Evolutionary conservation across 2,329 filamentous ascomycete genomes (phyloP).

Genomic region (Raffaelea albimanens): DNA sequence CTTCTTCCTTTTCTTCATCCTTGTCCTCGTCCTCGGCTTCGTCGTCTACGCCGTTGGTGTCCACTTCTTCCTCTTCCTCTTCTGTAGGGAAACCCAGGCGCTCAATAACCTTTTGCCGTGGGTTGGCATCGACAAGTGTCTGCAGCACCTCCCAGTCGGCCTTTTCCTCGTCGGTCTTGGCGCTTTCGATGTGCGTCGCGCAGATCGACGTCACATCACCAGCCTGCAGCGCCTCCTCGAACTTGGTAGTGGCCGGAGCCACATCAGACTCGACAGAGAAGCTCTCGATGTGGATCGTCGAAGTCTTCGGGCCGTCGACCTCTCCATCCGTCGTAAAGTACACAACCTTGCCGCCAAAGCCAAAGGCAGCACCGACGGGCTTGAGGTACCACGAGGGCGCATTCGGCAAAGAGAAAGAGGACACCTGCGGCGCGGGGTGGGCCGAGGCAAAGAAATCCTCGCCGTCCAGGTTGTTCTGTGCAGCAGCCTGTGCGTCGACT

Average conservation of each 20-base stretch:
- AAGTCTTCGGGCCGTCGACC: conserved; percentile 56
- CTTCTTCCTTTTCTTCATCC: conserved; percentile 14
- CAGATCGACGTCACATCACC: conserved; percentile 75
- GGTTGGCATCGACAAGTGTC: conserved; percentile 74
- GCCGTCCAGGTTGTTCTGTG: conserved; percentile 66
- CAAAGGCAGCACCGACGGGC: conserved; percentile 80
- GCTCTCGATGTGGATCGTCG: conserved; percentile 74
- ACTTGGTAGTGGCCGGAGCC: conserved; percentile 73
- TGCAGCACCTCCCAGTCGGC: conserved; percentile 94
- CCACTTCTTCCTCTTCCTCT: conserved; percentile 34
- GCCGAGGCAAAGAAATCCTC: conserved; percentile 96
- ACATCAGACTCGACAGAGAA: conserved; percentile 83
- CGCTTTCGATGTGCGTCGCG: conserved; percentile 63
- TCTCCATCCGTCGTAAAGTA: conserved; percentile 52
- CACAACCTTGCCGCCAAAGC: conserved; percentile 88
- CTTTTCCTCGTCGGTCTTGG: conserved; percentile 82
- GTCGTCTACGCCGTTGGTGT: conserved; percentile 19
- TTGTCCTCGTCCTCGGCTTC: conserved; percentile 13
- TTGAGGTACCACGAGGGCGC: conserved; percentile 86
- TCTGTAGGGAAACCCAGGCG: conserved; percentile 66
- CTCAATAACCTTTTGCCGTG: conserved; percentile 76
- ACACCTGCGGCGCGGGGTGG: conserved; percentile 81
- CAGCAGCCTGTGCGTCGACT: conserved; percentile 47
- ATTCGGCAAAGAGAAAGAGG: conserved; percentile 76
- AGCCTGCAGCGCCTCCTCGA: conserved; percentile 70